A percentile compares a stretch with the other conserved stretches of the same genome.
phyloP scores from a whole-genome alignment of 129 eudicot species.

The Lactuca sativa region DNA sequence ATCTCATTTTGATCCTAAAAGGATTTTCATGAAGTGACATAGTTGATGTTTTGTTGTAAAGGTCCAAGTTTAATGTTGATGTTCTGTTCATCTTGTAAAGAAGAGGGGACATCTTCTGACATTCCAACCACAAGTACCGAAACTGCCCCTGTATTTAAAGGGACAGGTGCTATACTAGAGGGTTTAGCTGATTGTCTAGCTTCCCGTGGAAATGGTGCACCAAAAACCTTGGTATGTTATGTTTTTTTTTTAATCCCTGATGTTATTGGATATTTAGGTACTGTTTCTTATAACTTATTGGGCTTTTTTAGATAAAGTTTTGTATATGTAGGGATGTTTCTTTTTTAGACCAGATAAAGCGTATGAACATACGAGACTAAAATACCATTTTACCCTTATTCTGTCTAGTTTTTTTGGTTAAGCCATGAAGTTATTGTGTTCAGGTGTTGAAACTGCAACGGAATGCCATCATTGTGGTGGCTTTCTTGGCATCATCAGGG shows the following conservation, averaged over 20 bases:
- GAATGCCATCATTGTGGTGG: conserved; percentile 55
- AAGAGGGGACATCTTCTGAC: conserved; percentile 39
- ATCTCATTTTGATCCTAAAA: conserved; percentile 6
- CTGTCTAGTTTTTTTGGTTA: background rate
- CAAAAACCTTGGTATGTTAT: conserved; percentile 44
- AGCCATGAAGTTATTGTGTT: conserved; percentile 1
- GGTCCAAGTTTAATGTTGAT: conserved; percentile 71
- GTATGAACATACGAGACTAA: no score
- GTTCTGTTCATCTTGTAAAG: conserved; percentile 56
- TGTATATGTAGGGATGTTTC: no score
- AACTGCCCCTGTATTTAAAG: conserved; percentile 34
- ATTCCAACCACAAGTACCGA: conserved; percentile 26
- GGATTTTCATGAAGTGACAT: conserved; percentile 8
- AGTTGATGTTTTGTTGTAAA: conserved; percentile 29
- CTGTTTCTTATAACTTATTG: no score
- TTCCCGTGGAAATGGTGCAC: conserved; percentile 44
- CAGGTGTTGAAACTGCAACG: conserved; percentile 81
- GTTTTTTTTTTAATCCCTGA: background rate
- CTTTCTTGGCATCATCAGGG: conserved; percentile 80
- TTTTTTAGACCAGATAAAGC: no score
- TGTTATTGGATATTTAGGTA: background rate
- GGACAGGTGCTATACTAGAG: conserved; percentile 46
- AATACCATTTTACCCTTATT: no score
- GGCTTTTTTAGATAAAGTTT: no score
- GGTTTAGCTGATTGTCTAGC: conserved; percentile 77